Evolutionary conservation across 163 green algal species (phyloP).

Genomic region (Volvox carteri): DNA sequence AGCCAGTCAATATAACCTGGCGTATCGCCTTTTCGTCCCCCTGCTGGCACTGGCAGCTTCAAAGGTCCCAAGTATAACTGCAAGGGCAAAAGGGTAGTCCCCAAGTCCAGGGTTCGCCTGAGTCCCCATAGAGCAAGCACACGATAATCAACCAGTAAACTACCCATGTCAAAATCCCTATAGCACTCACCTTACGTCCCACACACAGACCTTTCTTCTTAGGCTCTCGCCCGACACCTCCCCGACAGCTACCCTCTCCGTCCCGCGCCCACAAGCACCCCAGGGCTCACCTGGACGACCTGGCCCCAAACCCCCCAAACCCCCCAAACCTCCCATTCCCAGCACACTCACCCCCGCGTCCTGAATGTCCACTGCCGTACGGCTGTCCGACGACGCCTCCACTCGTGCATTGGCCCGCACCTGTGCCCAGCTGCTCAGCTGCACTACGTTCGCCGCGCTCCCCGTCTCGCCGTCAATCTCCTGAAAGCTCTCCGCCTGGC

Average conservation of each 20-base stretch:
- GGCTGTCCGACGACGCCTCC: slow-evolving; percentile 46
- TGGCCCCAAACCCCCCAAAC: neutral
- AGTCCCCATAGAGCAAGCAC: too few relatives aligned
- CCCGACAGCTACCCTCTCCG: too few relatives aligned
- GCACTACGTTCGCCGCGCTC: slow-evolving; percentile 59
- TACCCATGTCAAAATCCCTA: too few relatives aligned
- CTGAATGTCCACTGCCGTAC: slow-evolving; percentile 74
- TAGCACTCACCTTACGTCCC: too few relatives aligned
- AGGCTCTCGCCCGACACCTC: too few relatives aligned
- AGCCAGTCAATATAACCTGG: slow-evolving; percentile 86
- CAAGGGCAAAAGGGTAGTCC: neutral
- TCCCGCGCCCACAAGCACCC: neutral
- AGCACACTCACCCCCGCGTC: slow-evolving; percentile 57
- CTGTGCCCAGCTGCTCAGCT: slow-evolving; percentile 49
- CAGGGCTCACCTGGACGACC: neutral
- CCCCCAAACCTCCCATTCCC: neutral
- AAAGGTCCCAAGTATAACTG: slow-evolving; percentile 52
- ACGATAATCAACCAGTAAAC: too few relatives aligned
- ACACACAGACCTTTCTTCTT: too few relatives aligned
- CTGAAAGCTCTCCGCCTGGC: slow-evolving; percentile 66
- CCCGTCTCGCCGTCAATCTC: slow-evolving; percentile 75
- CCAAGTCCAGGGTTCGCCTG: too few relatives aligned
- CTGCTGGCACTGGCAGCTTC: slow-evolving; percentile 27
- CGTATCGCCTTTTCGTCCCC: slow-evolving; percentile 5
- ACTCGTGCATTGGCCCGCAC: slow-evolving; percentile 74